These are phyloP conservation scores for Globisporangium abappressorium DNA, from an alignment of 352 stramenopile genomes.

Conservation along the genomic window DNA sequence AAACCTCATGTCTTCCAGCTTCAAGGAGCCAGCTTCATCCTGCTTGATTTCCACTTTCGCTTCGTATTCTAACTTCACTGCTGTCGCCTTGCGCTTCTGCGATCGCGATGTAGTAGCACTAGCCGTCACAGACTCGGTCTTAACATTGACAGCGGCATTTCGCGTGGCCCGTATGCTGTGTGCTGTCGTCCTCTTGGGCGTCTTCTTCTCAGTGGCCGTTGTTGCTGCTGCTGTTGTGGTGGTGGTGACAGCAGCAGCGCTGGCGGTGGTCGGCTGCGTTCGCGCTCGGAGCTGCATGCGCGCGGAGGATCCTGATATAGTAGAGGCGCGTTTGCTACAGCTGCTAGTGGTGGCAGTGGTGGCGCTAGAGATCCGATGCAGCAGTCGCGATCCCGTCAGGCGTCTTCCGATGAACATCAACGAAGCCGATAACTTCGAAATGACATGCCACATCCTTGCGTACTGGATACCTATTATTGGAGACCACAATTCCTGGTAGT, in stretches of 20 bases:
- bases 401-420: constrained; percentile 12
- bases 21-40: neutral
- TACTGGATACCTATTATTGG: no score
- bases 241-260: no score
- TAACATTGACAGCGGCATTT: neutral
- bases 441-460: neutral
- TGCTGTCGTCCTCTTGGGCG: constrained; percentile 9
- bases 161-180: neutral
- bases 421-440: neutral
- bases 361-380: neutral
- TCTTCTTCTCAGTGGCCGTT: neutral
- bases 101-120: neutral
- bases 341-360: neutral
- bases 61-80: neutral
- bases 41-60: neutral
- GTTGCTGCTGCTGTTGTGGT: neutral
- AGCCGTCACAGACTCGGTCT: neutral
- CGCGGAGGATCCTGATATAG: neutral
- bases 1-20: constrained; percentile 3
- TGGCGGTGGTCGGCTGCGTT: neutral
- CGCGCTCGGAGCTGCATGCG: constrained; percentile 9
- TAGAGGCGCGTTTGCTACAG: neutral
- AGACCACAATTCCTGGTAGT: no score
- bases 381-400: neutral
- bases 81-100: neutral